Conservation (phyloP, 805 yeast species). For the Metschnikowia picachoensis region DNA sequence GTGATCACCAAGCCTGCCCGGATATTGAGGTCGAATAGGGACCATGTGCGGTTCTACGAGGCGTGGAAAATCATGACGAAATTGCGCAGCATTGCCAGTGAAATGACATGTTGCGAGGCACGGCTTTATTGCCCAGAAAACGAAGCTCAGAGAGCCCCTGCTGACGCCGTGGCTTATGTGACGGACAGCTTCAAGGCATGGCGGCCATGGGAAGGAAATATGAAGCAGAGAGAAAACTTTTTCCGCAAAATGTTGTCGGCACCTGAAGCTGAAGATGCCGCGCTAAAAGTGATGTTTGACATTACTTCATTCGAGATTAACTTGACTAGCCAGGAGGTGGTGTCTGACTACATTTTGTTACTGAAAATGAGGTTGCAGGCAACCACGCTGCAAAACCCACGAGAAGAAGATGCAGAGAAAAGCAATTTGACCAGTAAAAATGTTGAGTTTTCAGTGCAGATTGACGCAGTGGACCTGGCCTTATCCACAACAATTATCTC, state of each 20-base stretch:
- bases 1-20: constrained; percentile 88
- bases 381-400: neutral
- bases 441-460: constrained; percentile 3
- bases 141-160: constrained; percentile 43
- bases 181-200: constrained; percentile 62
- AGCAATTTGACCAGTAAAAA: neutral
- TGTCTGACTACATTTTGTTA: neutral
- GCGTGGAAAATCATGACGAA: constrained; percentile 86
- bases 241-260: constrained; percentile 29
- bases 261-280: neutral
- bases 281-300: neutral
- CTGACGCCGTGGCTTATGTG: constrained; percentile 52
- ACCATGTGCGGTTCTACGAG: constrained; percentile 75
- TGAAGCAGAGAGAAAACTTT: constrained; percentile 53
- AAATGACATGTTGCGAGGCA: neutral
- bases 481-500: constrained; percentile 3
- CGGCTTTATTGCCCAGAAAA: constrained; percentile 7
- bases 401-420: neutral
- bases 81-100: constrained; percentile 64
- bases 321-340: neutral
- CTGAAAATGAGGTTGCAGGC: constrained; percentile 2
- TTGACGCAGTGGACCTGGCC: constrained; percentile 8
- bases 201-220: constrained; percentile 89
- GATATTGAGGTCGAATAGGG: constrained; percentile 62
- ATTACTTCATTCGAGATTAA: constrained; percentile 1